These are phyloP conservation scores for Salix dunnii DNA, from an alignment of 345 rosid species.

Conservation along the genomic window DNA sequence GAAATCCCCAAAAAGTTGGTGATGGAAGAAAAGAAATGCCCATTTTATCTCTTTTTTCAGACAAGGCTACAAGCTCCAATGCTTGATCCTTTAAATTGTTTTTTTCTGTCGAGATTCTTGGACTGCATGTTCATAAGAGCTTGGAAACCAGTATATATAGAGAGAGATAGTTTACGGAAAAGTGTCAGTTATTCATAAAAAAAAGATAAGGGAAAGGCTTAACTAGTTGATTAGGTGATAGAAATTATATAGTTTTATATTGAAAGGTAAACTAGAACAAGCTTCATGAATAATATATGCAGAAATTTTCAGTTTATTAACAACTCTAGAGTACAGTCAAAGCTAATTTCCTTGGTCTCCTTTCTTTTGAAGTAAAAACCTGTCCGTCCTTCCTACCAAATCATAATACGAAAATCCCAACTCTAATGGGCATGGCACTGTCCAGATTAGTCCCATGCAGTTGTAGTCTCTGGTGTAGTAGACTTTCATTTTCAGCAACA, in stretches of 20 bases:
- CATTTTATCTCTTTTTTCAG: conserved; percentile 1
- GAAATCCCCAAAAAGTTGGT: background rate
- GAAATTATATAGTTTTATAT: background rate
- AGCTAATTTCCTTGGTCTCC: conserved; percentile 48
- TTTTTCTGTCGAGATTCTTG: background rate
- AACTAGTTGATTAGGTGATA: conserved; percentile 18
- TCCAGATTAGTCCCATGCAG: no score
- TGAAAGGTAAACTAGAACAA: background rate
- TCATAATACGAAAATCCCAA: no score
- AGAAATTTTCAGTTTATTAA: conserved; percentile 41
- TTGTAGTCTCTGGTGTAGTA: no score
- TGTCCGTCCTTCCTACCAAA: no score
- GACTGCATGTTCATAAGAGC: conserved; percentile 9
- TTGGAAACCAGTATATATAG: conserved; percentile 15
- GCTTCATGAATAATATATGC: background rate
- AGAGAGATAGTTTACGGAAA: conserved; percentile 10
- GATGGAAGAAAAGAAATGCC: conserved; percentile 27
- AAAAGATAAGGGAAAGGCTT: no score
- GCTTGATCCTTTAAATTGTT: no score
- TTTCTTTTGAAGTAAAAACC: background rate
- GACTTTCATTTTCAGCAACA: no score
- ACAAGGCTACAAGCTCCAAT: no score
- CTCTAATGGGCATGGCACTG: no score
- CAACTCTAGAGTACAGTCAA: conserved; percentile 67
- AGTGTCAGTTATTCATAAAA: background rate